phyloP scores from a whole-genome alignment of 345 rosid species.

The Dipteronia dyeriana region DNA sequence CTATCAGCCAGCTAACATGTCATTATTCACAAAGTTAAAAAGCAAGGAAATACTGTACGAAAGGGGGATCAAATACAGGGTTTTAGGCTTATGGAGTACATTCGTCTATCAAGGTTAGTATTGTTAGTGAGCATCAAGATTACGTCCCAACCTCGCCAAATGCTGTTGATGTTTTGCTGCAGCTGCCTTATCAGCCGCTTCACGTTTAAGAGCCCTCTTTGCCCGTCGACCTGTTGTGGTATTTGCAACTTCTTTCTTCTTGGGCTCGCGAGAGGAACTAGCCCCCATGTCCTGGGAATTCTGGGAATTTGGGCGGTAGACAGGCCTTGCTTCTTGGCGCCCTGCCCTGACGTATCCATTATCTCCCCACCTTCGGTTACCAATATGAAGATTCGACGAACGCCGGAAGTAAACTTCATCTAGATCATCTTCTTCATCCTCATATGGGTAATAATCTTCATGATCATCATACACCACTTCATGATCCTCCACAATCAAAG shows the following conservation, averaged over 20 bases:
- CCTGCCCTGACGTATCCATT: constrained; percentile 88
- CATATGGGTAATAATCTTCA: constrained; percentile 51
- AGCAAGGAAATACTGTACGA: constrained; percentile 23
- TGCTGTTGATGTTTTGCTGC: constrained; percentile 51
- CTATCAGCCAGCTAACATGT: not conserved
- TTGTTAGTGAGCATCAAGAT: not conserved
- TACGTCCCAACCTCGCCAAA: constrained; percentile 30
- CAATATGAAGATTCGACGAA: constrained; percentile 61
- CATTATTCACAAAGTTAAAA: constrained; percentile 15
- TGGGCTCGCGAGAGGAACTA: constrained; percentile 58
- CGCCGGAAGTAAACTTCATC: constrained; percentile 65
- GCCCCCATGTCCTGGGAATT: constrained; percentile 47
- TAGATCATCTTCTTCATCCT: constrained; percentile 53
- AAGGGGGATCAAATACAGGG: constrained; percentile 6
- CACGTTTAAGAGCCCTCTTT: constrained; percentile 85
- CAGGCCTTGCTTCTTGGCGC: constrained; percentile 85
- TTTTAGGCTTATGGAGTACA: not conserved
- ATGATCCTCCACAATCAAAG: constrained; percentile 53
- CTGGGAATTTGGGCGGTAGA: constrained; percentile 32
- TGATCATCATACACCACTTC: constrained; percentile 38
- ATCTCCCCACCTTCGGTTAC: constrained; percentile 94
- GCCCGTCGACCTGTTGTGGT: constrained; percentile 75
- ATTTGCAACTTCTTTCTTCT: constrained; percentile 52
- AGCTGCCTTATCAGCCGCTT: constrained; percentile 91
- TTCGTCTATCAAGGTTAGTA: not conserved